Percentiles rank a stretch among this genome's conserved stretches.
These are phyloP conservation scores for Amyloporia xantha DNA, from an alignment of 768 basidiomycete species.

Conservation along the genomic window DNA sequence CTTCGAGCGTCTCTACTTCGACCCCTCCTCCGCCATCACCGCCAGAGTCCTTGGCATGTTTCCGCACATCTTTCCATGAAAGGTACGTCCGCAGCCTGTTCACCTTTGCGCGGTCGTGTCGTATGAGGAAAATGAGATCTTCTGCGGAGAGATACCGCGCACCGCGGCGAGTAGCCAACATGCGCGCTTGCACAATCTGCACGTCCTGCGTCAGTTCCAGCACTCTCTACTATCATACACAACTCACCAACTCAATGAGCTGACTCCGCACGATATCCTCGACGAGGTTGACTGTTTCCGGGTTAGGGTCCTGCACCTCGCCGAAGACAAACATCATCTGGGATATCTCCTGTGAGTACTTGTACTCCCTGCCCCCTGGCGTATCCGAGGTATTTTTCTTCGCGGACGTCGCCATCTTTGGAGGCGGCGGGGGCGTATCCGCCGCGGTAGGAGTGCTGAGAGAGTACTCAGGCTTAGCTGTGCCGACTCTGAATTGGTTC, in stretches of 20 bases:
- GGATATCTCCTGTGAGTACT: slow-evolving; percentile 86
- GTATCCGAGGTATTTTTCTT: slow-evolving; percentile 14
- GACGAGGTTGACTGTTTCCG: slow-evolving; percentile 87
- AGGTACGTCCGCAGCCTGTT: slow-evolving; percentile 90
- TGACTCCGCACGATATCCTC: slow-evolving; percentile 92
- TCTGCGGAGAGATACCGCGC: slow-evolving; percentile 86
- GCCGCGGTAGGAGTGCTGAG: neutral
- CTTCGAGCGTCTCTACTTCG: slow-evolving; percentile 79
- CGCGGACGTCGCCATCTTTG: slow-evolving; percentile 11
- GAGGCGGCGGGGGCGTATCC: neutral
- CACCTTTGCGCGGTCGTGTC: slow-evolving; percentile 90
- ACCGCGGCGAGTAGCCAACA: slow-evolving; percentile 72
- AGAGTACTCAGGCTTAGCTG: neutral
- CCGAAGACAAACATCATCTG: slow-evolving; percentile 99
- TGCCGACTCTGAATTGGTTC: neutral
- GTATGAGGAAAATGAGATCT: slow-evolving; percentile 94
- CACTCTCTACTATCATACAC: neutral
- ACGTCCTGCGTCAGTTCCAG: neutral
- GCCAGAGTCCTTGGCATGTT: slow-evolving; percentile 87
- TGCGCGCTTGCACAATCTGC: slow-evolving; percentile 86
- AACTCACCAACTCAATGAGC: slow-evolving; percentile 75
- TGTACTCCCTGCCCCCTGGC: slow-evolving; percentile 55
- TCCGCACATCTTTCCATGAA: slow-evolving; percentile 96
- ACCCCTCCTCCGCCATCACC: slow-evolving; percentile 76
- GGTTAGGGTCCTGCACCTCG: slow-evolving; percentile 84